Conservation (phyloP, 2,329 filamentous ascomycete species). For the Penicillium sp. region DNA sequence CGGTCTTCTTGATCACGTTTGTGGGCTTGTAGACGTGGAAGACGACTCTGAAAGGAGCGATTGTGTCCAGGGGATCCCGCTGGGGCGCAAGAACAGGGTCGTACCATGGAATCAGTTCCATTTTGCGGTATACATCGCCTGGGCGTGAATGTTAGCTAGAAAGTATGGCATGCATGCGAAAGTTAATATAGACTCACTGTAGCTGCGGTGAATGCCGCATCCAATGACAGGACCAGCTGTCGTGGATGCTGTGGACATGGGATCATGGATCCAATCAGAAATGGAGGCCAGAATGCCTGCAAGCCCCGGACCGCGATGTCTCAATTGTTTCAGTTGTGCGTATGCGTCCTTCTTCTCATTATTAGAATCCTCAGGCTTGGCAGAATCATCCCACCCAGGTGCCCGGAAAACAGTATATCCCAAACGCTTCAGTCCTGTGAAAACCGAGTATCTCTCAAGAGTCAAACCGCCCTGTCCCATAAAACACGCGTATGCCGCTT, state of each 20-base stretch:
- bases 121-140: slow-evolving; percentile 72
- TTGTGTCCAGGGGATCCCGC: slow-evolving; percentile 25
- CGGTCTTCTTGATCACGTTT: slow-evolving; percentile 73
- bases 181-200: slow-evolving; percentile 39
- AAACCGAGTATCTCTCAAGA: slow-evolving; percentile 85
- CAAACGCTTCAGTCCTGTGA: slow-evolving; percentile 75
- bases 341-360: slow-evolving; percentile 2
- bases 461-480: slow-evolving; percentile 66
- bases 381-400: slow-evolving; percentile 51
- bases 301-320: slow-evolving; percentile 24
- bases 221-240: slow-evolving; percentile 52
- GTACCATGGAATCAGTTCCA: slow-evolving; percentile 72
- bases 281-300: slow-evolving; percentile 34
- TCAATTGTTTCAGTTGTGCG: slow-evolving; percentile 1
- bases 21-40: slow-evolving; percentile 81
- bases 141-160: slow-evolving; percentile 13
- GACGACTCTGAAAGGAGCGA: slow-evolving; percentile 67
- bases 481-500: slow-evolving; percentile 84
- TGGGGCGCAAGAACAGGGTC: slow-evolving; percentile 50
- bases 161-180: neutral
- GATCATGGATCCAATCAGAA: slow-evolving; percentile 35
- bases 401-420: slow-evolving; percentile 82
- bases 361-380: slow-evolving; percentile 22
- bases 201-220: slow-evolving; percentile 56
- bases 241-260: slow-evolving; percentile 25